Evolutionary conservation across 352 stramenopile genomes (phyloP).

Genomic region (Phytophthora aleatoria): DNA sequence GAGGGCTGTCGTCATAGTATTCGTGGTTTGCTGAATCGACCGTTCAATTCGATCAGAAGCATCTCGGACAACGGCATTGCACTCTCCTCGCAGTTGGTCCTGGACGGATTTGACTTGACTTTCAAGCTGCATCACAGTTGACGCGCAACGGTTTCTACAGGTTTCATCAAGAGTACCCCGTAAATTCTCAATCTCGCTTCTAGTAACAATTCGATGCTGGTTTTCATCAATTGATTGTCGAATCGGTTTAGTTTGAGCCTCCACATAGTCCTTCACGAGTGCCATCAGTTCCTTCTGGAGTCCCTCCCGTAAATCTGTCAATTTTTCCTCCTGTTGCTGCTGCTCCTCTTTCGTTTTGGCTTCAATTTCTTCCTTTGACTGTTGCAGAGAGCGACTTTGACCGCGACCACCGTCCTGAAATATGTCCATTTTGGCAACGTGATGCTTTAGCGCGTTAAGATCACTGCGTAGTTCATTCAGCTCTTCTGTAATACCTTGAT

Average conservation of each 20-base stretch:
- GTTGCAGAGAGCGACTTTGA: slow-evolving; percentile 1
- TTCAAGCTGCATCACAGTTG: slow-evolving; percentile 12
- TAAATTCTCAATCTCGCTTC: slow-evolving; percentile 30
- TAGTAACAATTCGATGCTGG: slow-evolving; percentile 16
- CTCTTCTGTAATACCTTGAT: slow-evolving; percentile 58
- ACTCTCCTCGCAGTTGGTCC: slow-evolving; percentile 24
- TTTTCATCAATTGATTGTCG: slow-evolving; percentile 18
- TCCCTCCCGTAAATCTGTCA: slow-evolving; percentile 20
- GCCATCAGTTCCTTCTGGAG: slow-evolving; percentile 25
- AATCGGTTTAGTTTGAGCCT: slow-evolving; percentile 24
- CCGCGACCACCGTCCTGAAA: slow-evolving; percentile 26
- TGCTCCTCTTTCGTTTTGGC: slow-evolving; percentile 26
- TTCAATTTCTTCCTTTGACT: slow-evolving; percentile 28
- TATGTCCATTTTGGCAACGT: slow-evolving; percentile 48
- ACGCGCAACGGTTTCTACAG: slow-evolving; percentile 23
- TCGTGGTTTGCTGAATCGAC: slow-evolving; percentile 25
- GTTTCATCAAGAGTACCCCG: slow-evolving; percentile 20
- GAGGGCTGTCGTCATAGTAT: slow-evolving; percentile 21
- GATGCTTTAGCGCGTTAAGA: slow-evolving; percentile 59
- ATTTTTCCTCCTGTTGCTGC: slow-evolving; percentile 26
- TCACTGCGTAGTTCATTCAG: slow-evolving; percentile 56
- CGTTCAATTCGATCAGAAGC: slow-evolving; percentile 20
- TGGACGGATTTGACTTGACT: slow-evolving; percentile 19
- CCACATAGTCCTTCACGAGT: slow-evolving; percentile 25
- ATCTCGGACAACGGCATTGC: slow-evolving; percentile 14